Conservation (phyloP, 2,329 filamentous ascomycete genomes). For the Fusarium dimerum region DNA sequence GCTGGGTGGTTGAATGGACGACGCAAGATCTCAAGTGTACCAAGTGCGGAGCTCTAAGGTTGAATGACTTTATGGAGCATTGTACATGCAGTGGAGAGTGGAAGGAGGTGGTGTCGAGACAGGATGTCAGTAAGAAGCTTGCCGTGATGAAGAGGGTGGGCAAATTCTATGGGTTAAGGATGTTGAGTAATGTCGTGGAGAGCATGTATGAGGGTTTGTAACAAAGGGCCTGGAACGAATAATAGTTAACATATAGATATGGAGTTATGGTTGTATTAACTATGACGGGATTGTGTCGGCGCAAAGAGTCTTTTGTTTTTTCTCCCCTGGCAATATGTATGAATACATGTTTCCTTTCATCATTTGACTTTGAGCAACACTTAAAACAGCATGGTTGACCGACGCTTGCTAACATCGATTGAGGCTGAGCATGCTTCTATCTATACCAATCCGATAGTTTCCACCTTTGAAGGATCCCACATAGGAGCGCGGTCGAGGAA, state of each 20-base stretch:
- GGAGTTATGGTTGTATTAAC: slow-evolving; percentile 13
- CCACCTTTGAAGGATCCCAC: slow-evolving; percentile 7
- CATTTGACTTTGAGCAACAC: neutral
- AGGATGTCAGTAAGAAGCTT: slow-evolving; percentile 65
- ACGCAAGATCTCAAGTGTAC: slow-evolving; percentile 86
- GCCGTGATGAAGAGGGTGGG: slow-evolving; percentile 74
- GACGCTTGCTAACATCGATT: too few relatives aligned
- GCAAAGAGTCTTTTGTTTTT: neutral
- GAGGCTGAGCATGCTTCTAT: too few relatives aligned
- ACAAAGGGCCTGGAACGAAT: slow-evolving; percentile 13
- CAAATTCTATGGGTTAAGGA: slow-evolving; percentile 75
- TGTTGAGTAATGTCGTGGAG: slow-evolving; percentile 75
- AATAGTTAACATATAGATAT: slow-evolving; percentile 2
- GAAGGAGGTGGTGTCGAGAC: slow-evolving; percentile 69
- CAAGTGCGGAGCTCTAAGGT: slow-evolving; percentile 69
- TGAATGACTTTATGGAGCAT: slow-evolving; percentile 96
- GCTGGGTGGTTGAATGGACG: slow-evolving; percentile 75
- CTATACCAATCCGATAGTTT: slow-evolving; percentile 12
- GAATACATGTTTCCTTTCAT: neutral
- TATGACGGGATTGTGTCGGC: neutral
- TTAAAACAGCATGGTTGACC: too few relatives aligned
- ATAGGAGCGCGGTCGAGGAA: slow-evolving; percentile 5
- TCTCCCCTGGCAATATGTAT: neutral
- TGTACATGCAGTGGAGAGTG: slow-evolving; percentile 90
- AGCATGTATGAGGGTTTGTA: slow-evolving; percentile 56